Base-by-base conservation (phyloP, 164 flowering plant genomes). In the Macadamia tetraphylla region DNA sequence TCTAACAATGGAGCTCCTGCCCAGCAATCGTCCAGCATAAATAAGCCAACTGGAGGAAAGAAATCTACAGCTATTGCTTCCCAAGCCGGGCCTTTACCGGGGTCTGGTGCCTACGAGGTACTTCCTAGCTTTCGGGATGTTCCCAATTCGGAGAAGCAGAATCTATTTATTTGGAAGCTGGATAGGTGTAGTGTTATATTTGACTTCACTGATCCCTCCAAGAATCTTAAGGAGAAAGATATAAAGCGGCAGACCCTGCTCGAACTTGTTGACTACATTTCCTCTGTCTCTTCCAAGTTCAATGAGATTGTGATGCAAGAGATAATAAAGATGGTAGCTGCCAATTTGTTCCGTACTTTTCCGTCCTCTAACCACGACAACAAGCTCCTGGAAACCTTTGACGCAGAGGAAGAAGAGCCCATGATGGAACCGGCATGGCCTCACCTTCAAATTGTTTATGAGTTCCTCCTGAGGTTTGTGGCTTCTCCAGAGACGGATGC, bases 81-180 rank as follows among this genome's bases (percentile, higher is more conserved):
- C 57, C 57, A 53, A 14, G 17, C 15, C 5, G 57, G 57, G 1
- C 57, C 57, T 14, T 14, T 53, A n/a, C 14, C 15, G 18, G 57
- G 2, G 13, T 53, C 57, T 53, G 14, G 1, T 53, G 57, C 57
- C 17, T 53, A 53, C 17, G 57, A 53, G 57, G 57, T n/a, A 14
- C 57, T 53, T 4, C 57, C 57, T 17, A 53, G 57, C 18, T 53
- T 53, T 53, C 57, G 57, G 57, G 57, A 53, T 53, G 57, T 53
- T 53, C 57, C 57, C 13, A 53, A n/a, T 17, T 53, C 57, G 18
- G 57, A 53, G 57, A 53, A 53, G 57, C 57, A 53, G 57, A 53
- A 53, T 3, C 17, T 53, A 17, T 53, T 53, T 53, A 53, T 53
- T 11, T n/a, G 57, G 57, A 53, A 53, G 17, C 18, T 53, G 57